Conservation (phyloP, 352 stramenopile genomes). For the Blastocystis hominis region DNA sequence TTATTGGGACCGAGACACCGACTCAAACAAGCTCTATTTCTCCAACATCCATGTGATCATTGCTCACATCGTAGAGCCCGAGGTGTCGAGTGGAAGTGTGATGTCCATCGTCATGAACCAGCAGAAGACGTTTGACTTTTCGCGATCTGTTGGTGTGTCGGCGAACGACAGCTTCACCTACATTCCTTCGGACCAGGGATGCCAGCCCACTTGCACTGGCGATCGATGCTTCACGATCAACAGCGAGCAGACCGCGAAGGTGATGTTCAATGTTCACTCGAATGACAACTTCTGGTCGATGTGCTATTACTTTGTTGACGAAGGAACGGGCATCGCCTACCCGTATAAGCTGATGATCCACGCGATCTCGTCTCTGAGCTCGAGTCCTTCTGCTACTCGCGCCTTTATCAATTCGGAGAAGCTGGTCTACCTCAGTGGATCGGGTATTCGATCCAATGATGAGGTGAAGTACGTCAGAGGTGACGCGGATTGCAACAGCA, state of each 20-base stretch:
- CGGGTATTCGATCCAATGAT: not conserved
- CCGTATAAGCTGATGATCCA: not conserved
- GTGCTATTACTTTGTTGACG: conserved; percentile 43
- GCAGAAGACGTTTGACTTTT: conserved; percentile 38
- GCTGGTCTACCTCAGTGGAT: not conserved
- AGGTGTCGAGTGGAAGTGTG: not conserved
- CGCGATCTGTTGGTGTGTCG: not conserved
- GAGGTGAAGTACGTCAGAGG: conserved; percentile 44
- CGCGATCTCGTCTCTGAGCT: not conserved
- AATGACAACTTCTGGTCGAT: not conserved
- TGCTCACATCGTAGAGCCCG: not conserved
- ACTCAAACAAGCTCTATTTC: conserved; percentile 16
- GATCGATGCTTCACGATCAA: conserved; percentile 3
- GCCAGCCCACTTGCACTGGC: not conserved
- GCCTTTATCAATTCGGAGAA: conserved; percentile 22
- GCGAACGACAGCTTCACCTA: conserved; percentile 34
- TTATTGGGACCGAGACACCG: conserved; percentile 26
- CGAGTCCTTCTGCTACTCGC: not conserved
- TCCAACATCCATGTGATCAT: not conserved
- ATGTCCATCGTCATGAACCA: not conserved
- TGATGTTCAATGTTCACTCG: conserved; percentile 37
- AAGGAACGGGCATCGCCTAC: conserved; percentile 6
- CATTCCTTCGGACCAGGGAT: not conserved
- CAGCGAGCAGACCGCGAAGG: not conserved
- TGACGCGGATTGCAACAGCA: not conserved